phyloP scores from a whole-genome alignment of 495 filamentous ascomycete species.

The Rostrohypoxylon terebratum region DNA sequence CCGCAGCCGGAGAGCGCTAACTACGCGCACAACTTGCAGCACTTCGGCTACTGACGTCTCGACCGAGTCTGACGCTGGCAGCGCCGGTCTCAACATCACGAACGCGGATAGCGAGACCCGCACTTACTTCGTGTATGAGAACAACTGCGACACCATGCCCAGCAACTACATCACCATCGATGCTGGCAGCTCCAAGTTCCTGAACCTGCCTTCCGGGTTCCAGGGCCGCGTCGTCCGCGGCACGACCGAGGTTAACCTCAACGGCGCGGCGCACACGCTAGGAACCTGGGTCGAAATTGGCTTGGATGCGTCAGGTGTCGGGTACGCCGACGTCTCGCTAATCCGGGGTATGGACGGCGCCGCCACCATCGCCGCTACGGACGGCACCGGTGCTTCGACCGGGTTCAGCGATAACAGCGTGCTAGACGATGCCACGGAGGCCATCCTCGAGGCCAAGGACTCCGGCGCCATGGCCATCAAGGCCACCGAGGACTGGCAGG shows the following conservation, averaged over 20 bases:
- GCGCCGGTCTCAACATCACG: slow-evolving; percentile 32
- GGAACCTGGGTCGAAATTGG: slow-evolving; percentile 50
- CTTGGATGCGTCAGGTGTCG: slow-evolving; percentile 47
- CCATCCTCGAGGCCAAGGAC: slow-evolving; percentile 18
- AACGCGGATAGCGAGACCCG: slow-evolving; percentile 36
- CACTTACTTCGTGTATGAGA: slow-evolving; percentile 45
- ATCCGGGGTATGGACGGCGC: slow-evolving; percentile 47
- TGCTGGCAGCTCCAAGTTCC: slow-evolving; percentile 33
- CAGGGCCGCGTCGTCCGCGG: slow-evolving; percentile 47
- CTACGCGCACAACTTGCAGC: background rate
- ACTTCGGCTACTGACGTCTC: background rate
- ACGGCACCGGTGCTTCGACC: slow-evolving; percentile 28
- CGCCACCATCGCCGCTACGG: slow-evolving; percentile 27
- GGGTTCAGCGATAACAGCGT: slow-evolving; percentile 34
- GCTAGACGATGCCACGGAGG: slow-evolving; percentile 28
- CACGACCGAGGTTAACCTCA: slow-evolving; percentile 29
- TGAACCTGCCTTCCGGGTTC: slow-evolving; percentile 35
- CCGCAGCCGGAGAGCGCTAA: background rate
- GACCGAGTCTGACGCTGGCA: slow-evolving; percentile 34
- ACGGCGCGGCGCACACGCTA: slow-evolving; percentile 36
- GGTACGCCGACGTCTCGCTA: slow-evolving; percentile 47
- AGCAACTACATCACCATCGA: slow-evolving; percentile 40
- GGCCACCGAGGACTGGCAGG: slow-evolving; percentile 33
- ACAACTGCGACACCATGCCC: slow-evolving; percentile 46
- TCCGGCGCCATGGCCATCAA: slow-evolving; percentile 32